A percentile compares a stretch with the other conserved stretches of the same genome.
phyloP scores from a whole-genome alignment of 345 rosid genomes.

The Arabis hirsuta region DNA sequence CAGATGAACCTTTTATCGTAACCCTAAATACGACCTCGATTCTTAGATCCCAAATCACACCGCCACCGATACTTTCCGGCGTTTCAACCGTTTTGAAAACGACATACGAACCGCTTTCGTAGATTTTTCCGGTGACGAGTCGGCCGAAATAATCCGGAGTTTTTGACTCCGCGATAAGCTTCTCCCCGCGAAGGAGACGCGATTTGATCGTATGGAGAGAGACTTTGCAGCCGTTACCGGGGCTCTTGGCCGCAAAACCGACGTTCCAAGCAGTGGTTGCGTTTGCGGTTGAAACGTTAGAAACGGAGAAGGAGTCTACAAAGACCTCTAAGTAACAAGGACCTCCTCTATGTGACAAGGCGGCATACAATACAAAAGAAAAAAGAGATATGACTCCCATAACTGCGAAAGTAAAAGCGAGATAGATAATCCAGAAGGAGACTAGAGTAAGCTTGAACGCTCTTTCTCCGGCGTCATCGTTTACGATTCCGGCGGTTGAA shows the following conservation, averaged over 20 bases:
- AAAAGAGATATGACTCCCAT: background rate
- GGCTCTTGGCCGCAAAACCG: background rate
- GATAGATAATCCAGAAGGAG: constrained; percentile 9
- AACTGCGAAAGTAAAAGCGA: background rate
- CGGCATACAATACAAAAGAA: no score
- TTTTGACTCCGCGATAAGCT: background rate
- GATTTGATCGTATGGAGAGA: background rate
- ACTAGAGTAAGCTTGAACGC: background rate
- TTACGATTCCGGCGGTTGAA: constrained; percentile 1
- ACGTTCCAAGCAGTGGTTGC: constrained; percentile 23
- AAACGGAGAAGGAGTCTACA: constrained; percentile 13
- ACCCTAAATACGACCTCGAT: background rate
- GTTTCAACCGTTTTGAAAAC: constrained; percentile 6
- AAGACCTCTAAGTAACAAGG: constrained; percentile 17
- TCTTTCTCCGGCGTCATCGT: background rate
- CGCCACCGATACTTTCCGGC: background rate
- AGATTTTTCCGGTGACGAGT: background rate
- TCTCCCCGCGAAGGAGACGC: background rate
- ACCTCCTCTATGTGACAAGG: no score
- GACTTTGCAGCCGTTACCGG: background rate
- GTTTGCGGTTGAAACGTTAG: background rate
- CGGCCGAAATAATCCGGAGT: background rate
- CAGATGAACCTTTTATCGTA: background rate
- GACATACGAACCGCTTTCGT: background rate
- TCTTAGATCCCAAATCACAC: constrained; percentile 1